Evolutionary conservation across 306 rosid genomes (phyloP).

Genomic region (Betula pendula): DNA sequence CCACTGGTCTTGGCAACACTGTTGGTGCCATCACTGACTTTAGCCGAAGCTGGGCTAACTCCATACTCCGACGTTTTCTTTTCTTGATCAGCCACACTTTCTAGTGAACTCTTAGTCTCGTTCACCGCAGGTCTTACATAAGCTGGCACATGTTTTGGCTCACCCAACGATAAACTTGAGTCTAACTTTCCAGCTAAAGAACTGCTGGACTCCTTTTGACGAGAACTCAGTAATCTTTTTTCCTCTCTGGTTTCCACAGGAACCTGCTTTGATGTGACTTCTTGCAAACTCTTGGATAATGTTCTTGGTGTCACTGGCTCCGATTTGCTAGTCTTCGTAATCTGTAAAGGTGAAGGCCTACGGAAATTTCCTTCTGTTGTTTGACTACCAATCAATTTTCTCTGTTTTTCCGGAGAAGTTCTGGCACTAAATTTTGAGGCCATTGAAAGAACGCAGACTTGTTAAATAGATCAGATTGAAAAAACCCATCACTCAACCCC

Average conservation of each 20-base stretch:
- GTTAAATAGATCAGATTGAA: conserved; percentile 26
- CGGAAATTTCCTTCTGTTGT: conserved; percentile 35
- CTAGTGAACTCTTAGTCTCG: conserved; percentile 18
- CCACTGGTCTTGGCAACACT: conserved; percentile 47
- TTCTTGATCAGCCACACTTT: conserved; percentile 29
- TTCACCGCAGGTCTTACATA: neutral
- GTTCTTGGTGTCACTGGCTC: conserved; percentile 40
- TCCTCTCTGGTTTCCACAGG: conserved; percentile 15
- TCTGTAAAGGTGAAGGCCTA: conserved; percentile 35
- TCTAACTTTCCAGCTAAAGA: conserved; percentile 33
- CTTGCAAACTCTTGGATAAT: conserved; percentile 28
- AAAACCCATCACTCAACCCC: conserved; percentile 39
- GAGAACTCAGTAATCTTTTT: conserved; percentile 20
- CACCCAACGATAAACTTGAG: conserved; percentile 33
- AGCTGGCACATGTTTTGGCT: conserved; percentile 30
- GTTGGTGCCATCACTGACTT: conserved; percentile 39
- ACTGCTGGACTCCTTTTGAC: conserved; percentile 20
- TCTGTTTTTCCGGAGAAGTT: conserved; percentile 31
- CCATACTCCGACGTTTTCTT: conserved; percentile 29
- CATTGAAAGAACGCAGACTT: conserved; percentile 26
- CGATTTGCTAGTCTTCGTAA: conserved; percentile 42
- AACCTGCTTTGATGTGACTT: conserved; percentile 26
- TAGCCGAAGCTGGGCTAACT: conserved; percentile 28
- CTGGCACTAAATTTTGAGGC: conserved; percentile 41
- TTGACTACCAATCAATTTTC: conserved; percentile 29